phyloP scores from a whole-genome alignment of 1,284 basidiomycete species.

The Rhodotorula glutinis region DNA sequence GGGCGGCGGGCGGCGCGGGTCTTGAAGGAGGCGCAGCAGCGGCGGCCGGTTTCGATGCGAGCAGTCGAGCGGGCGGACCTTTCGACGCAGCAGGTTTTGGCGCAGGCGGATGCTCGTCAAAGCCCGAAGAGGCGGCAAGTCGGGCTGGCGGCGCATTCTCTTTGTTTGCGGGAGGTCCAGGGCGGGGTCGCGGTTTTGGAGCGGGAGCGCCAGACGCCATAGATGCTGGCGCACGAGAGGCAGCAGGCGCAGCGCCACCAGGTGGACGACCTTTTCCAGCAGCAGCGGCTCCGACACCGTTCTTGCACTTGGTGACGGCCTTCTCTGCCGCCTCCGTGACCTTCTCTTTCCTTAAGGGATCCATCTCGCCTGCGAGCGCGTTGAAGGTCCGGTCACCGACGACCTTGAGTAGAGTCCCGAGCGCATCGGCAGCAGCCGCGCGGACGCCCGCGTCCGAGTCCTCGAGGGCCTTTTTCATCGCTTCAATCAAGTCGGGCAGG shows the following conservation, averaged over 20 bases:
- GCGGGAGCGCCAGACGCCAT: conserved; percentile 46
- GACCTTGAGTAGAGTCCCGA: conserved; percentile 95
- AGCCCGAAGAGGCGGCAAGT: conserved; percentile 25
- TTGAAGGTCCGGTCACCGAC: conserved; percentile 90
- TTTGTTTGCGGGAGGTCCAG: conserved; percentile 48
- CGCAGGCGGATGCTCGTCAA: conserved; percentile 1
- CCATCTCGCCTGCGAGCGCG: conserved; percentile 78
- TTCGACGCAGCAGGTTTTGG: conserved; percentile 3
- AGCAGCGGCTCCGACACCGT: conserved; percentile 52
- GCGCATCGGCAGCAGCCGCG: conserved; percentile 78
- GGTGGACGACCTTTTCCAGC: not conserved
- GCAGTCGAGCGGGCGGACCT: conserved; percentile 55
- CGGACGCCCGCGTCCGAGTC: conserved; percentile 89
- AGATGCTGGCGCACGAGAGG: not conserved
- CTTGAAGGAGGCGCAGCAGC: not conserved
- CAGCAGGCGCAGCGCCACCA: not conserved
- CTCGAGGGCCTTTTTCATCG: conserved; percentile 71
- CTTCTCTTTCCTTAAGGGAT: conserved; percentile 86
- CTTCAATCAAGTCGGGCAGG: conserved; percentile 78
- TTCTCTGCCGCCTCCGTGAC: conserved; percentile 91
- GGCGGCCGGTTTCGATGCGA: conserved; percentile 18
- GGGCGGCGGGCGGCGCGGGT: conserved; percentile 42
- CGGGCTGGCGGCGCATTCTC: conserved; percentile 51
- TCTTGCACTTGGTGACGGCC: conserved; percentile 79
- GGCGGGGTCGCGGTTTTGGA: not conserved